Evolutionary conservation across 805 yeast species (phyloP).

Genomic region (Kluyveromyces lactis): DNA sequence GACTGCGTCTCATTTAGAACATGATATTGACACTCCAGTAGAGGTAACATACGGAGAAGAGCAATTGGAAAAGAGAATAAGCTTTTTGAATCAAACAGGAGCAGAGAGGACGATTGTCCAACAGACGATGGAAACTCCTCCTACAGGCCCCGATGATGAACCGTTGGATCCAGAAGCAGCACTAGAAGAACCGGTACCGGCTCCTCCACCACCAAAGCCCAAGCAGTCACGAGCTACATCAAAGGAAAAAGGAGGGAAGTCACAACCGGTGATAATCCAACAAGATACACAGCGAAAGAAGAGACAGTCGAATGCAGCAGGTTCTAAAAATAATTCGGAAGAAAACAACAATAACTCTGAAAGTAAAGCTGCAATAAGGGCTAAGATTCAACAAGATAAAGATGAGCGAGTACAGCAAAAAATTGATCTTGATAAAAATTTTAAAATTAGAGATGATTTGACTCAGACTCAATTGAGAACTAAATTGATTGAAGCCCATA

Average conservation of each 20-base stretch:
- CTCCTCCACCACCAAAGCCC: background rate
- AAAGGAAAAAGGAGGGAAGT: background rate
- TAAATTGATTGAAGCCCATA: slow-evolving; percentile 19
- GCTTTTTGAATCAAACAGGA: slow-evolving; percentile 15
- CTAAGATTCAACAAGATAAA: slow-evolving; percentile 1
- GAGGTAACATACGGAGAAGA: slow-evolving; percentile 23
- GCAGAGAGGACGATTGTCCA: slow-evolving; percentile 5
- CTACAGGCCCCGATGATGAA: background rate
- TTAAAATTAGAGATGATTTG: slow-evolving; percentile 3
- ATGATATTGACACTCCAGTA: slow-evolving; percentile 23
- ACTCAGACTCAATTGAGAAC: slow-evolving; percentile 19
- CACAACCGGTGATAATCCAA: slow-evolving; percentile 4
- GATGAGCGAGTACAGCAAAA: slow-evolving; percentile 9
- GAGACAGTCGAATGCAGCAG: background rate
- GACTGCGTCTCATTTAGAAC: slow-evolving; percentile 9
- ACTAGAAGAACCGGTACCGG: background rate
- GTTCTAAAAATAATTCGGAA: background rate
- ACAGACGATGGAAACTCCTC: slow-evolving; percentile 3
- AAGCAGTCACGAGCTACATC: background rate
- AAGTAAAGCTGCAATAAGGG: background rate
- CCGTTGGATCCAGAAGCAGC: background rate
- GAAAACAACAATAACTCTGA: background rate
- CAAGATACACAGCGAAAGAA: slow-evolving; percentile 1
- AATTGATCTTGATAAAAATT: slow-evolving; percentile 6
- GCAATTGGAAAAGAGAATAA: slow-evolving; percentile 20